These are phyloP conservation scores for Curvularia sp. DNA, from an alignment of 2,329 filamentous ascomycete species.

Conservation along the genomic window DNA sequence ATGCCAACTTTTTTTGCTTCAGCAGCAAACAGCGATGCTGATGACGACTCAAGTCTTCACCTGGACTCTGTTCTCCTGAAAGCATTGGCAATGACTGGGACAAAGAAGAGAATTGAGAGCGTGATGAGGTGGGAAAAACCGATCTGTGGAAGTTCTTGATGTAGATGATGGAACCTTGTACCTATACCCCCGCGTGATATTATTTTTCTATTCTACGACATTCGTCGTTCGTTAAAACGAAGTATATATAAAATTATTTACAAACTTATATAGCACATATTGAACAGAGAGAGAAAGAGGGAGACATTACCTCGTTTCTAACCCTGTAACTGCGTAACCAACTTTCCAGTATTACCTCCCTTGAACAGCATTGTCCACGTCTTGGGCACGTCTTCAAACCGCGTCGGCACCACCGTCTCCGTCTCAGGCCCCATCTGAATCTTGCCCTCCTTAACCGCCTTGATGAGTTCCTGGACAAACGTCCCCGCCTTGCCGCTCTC, in stretches of 20 bases:
- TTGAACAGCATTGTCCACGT: conserved; percentile 59
- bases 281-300: not conserved
- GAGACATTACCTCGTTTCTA: not conserved
- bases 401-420: conserved; percentile 57
- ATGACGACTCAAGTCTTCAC: not conserved
- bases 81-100: not conserved
- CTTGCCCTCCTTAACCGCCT: conserved; percentile 55
- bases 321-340: conserved; percentile 51
- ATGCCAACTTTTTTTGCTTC: not conserved
- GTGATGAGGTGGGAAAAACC: not conserved
- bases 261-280: not conserved
- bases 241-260: not conserved
- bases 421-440: conserved; percentile 54
- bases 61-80: not conserved
- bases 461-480: conserved; percentile 35
- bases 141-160: too few species aligned
- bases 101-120: not conserved
- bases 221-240: not conserved
- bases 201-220: not conserved
- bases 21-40: not conserved
- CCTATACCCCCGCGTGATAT: not conserved
- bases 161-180: not conserved
- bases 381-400: conserved; percentile 59
- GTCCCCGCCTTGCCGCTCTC: conserved; percentile 36
- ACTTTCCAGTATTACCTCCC: conserved; percentile 58